A percentile compares a stretch with the other conserved stretches of the same genome.
These are phyloP conservation scores for Coccinonectria pachysandricola DNA, from an alignment of 2,329 filamentous ascomycete species.

Conservation along the genomic window DNA sequence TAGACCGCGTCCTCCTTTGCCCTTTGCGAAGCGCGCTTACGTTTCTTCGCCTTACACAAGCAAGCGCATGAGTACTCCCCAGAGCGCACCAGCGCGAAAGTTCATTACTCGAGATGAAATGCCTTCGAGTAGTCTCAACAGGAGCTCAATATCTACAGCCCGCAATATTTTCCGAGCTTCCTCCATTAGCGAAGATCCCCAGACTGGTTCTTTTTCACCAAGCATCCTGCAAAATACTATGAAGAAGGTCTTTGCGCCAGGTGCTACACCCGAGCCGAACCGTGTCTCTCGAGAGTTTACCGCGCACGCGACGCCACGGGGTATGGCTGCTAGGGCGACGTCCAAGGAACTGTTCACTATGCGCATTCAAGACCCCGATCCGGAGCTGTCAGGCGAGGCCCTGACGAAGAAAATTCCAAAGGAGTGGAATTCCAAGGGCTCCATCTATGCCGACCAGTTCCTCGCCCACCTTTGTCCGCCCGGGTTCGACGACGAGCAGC, in stretches of 20 bases:
- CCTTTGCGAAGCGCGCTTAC: constrained; percentile 33
- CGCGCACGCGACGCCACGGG: constrained; percentile 36
- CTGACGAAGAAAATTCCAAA: constrained; percentile 44
- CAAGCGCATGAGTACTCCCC: constrained; percentile 29
- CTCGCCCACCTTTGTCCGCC: constrained; percentile 46
- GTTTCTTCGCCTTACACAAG: constrained; percentile 26
- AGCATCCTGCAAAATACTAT: constrained; percentile 33
- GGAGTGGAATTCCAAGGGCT: constrained; percentile 39
- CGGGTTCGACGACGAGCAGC: constrained; percentile 47
- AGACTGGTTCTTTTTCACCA: constrained; percentile 32
- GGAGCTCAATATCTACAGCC: constrained; percentile 24
- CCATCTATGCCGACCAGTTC: constrained; percentile 51
- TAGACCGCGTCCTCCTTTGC: constrained; percentile 29
- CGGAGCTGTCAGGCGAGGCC: constrained; percentile 44
- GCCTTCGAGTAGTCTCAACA: constrained; percentile 26
- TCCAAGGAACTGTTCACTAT: constrained; percentile 45
- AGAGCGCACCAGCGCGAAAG: constrained; percentile 27
- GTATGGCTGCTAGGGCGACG: constrained; percentile 37
- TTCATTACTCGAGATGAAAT: constrained; percentile 26
- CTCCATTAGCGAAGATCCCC: constrained; percentile 23
- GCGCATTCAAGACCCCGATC: constrained; percentile 48
- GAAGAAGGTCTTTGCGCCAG: constrained; percentile 38
- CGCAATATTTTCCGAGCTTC: constrained; percentile 35
- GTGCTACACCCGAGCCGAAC: constrained; percentile 33
- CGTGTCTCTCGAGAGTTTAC: constrained; percentile 34